Base-by-base conservation (phyloP, 73 alveolate species). In the Paraurostyla sp. region DNA sequence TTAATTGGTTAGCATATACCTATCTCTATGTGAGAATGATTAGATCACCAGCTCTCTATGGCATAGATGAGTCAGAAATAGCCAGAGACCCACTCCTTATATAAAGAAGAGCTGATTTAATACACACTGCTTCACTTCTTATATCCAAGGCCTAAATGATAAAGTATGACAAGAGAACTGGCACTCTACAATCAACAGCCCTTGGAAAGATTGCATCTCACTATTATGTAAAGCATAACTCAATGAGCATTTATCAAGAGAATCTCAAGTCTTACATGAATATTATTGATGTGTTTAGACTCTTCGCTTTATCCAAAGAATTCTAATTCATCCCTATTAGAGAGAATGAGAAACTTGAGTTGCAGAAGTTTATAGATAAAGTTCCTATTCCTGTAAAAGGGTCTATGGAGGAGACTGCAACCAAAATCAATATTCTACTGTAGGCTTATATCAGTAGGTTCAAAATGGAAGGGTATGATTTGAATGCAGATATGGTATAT, bases 381-480 rank as follows among this genome's bases (percentile, higher is more conserved):
- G 99, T 99, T 33, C 99, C 99, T 16, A 95, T 98, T 46, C 99
- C 99, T 6, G 97, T 99, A 69, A 97, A 97, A 93, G 99, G 99
- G 36, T 90, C 99, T 33, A 54, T 97, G 23, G 99, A 99, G 65
- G 99, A 99, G 85, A 93, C 99, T 9, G 94, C 99, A 33, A 90
- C 99, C 57, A 99, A 99, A 92, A 96, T 97, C 42, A 99, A 99
- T 82, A 98, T 98, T 62, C 93, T 97, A 57, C 95, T 98, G 86
- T 98, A 99, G 94, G 97, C 98, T 51, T 99, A 97, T 87, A 98
- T 99, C 86, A 97, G 99, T 58, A 97, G 96, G 88, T 95, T 98
- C 88, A 95, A 97, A 91, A 89, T 98, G 71, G 99, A 98, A 71
- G 99, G 99, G 45, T 99, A 91, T 91, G 99, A 99, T 22, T 95